Base-by-base conservation (phyloP, 208 protist genomes). In the Entamoeba histolytica region DNA sequence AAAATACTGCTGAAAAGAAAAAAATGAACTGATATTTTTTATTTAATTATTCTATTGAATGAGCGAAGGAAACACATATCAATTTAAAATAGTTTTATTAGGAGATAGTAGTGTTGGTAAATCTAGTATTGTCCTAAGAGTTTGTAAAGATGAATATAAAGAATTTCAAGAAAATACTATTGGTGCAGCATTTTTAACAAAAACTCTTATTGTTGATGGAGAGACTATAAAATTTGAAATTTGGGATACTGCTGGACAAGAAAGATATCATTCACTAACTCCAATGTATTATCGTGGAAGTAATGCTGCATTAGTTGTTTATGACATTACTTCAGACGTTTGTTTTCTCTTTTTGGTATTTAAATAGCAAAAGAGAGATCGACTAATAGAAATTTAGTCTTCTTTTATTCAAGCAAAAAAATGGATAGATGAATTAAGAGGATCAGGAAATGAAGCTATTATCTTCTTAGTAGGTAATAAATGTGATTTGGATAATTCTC, bases 211-310 rank as follows among this genome's bases (percentile, higher is more conserved):
- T 8, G 61, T 78, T 35, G 61, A 78, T 78, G 28, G 28, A 78
- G 61, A 78, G 0, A 78, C 61, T n/a, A 78, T 78, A 10, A 78
- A 78, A 35, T 78, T 78, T 78, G 61, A 78, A 78, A 39, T 23
- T 35, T 78, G 61, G 61, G 61, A 78, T 19, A 78, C 61, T 78
- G 61, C 97, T 91, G 97, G 97, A 8, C 97, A 98, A 93, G 97
- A 98, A 92, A 93, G 97, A 47, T 98, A 97, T 93, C 96, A 97
- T 92, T 95, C 94, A 57, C 93, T 98, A 23, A 97, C 97, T 28
- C 97, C 97, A 14, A 98, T 98, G 97, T 98, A 98, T 91, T 98
- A 98, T 94, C 93, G 97, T 69, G 96, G 96, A 35, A 96, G 97
- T 28, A 94, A 96, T 91, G 97, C 96, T 57, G 97, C 97, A 31